phyloP scores from a whole-genome alignment of 768 basidiomycete species.

The Hygrophoropsis aurantiaca region DNA sequence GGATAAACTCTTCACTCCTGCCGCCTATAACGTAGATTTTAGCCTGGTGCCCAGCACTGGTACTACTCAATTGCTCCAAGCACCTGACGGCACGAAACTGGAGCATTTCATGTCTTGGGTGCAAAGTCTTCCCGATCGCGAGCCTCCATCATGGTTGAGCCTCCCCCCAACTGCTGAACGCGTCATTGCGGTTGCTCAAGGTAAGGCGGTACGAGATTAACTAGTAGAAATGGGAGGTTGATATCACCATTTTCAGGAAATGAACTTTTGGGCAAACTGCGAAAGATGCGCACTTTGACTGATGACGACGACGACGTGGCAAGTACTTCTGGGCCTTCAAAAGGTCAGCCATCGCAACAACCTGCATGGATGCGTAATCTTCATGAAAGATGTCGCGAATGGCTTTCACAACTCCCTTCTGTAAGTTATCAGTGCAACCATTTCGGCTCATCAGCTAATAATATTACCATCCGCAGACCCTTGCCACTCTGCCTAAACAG shows the following conservation, averaged over 20 bases:
- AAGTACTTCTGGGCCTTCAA: conserved; percentile 51
- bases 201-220: conserved; percentile 40
- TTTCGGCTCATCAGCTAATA: conserved; percentile 6
- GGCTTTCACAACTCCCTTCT: conserved; percentile 74
- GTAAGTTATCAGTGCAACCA: conserved; percentile 41
- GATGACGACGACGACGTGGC: conserved; percentile 80
- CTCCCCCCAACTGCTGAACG: conserved; percentile 91
- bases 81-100: conserved; percentile 91
- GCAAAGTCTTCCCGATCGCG: conserved; percentile 82
- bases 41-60: conserved; percentile 71
- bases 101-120: conserved; percentile 93
- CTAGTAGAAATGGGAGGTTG: conserved; percentile 3
- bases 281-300: conserved; percentile 87
- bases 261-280: conserved; percentile 78
- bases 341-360: conserved; percentile 67
- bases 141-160: conserved; percentile 93
- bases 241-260: conserved; percentile 51
- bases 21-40: conserved; percentile 93
- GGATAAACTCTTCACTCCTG: conserved; percentile 81
- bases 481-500: conserved; percentile 65
- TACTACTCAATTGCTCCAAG: conserved; percentile 56
- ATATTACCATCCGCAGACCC: conserved; percentile 42
- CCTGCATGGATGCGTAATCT: conserved; percentile 95
- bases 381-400: conserved; percentile 78
- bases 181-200: conserved; percentile 89